phyloP scores from a whole-genome alignment of 371 early-diverging fungal genomes.

The Rhizopus microsporus region DNA sequence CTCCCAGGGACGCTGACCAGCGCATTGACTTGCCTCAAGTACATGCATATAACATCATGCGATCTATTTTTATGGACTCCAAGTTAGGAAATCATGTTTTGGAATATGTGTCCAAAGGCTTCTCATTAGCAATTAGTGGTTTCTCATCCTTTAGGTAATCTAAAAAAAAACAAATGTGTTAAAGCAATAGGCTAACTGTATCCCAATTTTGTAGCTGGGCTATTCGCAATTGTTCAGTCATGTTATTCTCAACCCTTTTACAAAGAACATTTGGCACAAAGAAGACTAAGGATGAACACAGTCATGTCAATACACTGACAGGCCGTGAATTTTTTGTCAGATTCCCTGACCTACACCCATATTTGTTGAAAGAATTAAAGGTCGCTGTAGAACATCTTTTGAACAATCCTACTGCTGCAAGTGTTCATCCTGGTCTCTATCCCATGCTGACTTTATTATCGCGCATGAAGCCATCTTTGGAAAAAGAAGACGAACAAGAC shows the following conservation, averaged over 20 bases:
- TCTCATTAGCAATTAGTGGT: conserved; percentile 75
- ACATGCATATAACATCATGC: conserved; percentile 88
- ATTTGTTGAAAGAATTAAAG: conserved; percentile 71
- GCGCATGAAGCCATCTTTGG: conserved; percentile 74
- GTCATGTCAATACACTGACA: conserved; percentile 77
- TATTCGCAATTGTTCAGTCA: conserved; percentile 91
- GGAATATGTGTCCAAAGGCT: conserved; percentile 74
- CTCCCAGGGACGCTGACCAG: conserved; percentile 56
- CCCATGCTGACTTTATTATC: conserved; percentile 77
- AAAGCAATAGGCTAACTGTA: neutral
- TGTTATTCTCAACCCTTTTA: conserved; percentile 87
- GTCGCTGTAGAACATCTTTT: conserved; percentile 66
- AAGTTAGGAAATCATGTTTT: conserved; percentile 71
- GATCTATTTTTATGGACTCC: conserved; percentile 82
- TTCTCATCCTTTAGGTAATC: conserved; percentile 72
- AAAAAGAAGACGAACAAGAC: conserved; percentile 48
- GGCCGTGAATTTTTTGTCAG: conserved; percentile 90
- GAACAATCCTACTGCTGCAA: conserved; percentile 34
- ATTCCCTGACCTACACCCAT: conserved; percentile 77
- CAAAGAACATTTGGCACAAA: conserved; percentile 86
- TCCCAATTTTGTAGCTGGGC: conserved; percentile 69
- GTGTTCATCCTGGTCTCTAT: conserved; percentile 78
- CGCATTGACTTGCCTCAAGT: conserved; percentile 79
- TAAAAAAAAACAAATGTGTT: neutral
- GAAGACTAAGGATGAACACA: conserved; percentile 69